phyloP scores from a whole-genome alignment of 2,329 filamentous ascomycete species.

The Ceratocystis albifundus region DNA sequence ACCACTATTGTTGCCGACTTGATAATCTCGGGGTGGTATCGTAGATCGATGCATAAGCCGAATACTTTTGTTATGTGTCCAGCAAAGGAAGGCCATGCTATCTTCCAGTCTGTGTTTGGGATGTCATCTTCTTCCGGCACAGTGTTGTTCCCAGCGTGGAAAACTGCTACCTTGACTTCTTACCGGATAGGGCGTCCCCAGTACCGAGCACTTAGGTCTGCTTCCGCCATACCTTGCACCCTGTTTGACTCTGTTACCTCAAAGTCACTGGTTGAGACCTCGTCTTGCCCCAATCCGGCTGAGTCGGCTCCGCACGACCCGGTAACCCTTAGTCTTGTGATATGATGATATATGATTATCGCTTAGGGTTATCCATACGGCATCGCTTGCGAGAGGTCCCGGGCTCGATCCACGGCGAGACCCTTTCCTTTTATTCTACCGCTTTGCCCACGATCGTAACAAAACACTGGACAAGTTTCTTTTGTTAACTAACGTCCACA shows the following conservation, averaged over 20 bases:
- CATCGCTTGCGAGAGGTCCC: constrained; percentile 25
- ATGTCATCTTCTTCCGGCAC: no score
- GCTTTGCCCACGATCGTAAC: neutral
- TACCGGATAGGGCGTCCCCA: no score
- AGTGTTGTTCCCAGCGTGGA: no score
- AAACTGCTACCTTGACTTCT: no score
- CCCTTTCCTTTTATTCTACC: constrained; percentile 13
- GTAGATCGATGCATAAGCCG: no score
- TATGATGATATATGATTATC: constrained; percentile 62
- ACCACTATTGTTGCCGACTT: no score
- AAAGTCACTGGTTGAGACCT: constrained; percentile 19
- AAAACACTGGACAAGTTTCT: neutral
- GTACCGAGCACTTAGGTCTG: no score
- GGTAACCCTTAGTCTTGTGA: constrained; percentile 36
- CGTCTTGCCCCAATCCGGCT: constrained; percentile 12
- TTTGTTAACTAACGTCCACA: neutral
- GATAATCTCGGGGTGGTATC: no score
- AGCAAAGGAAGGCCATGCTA: no score
- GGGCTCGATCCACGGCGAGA: constrained; percentile 26
- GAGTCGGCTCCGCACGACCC: constrained; percentile 25
- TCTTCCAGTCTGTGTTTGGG: no score
- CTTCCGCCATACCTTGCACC: no score
- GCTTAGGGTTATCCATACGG: constrained; percentile 46
- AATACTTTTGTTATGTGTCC: no score
- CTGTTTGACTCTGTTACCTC: constrained; percentile 20